Base-by-base conservation (phyloP, 139 green algal species). In the Chlamydomonas schloesseri region DNA sequence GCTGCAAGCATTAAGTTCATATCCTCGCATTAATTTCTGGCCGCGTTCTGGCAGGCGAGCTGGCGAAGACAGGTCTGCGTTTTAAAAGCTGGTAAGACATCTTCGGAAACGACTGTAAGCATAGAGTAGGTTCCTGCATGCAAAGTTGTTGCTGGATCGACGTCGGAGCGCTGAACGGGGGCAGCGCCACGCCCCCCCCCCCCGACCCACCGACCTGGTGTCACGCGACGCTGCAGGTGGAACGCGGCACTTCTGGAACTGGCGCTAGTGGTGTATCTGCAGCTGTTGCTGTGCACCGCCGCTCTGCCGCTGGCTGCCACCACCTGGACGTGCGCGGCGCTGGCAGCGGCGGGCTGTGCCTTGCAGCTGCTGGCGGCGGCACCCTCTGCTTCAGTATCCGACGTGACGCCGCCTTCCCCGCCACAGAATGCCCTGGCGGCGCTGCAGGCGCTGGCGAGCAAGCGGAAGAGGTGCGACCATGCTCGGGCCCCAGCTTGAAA, bases 131-230 rank as follows among this genome's bases (percentile, higher is more conserved):
- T 9, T n/a, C 2, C 2, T 2, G 21, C 60, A 31, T 67, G 2
- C 42, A 8, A 5, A 50, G 42, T 50, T 50, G 42, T 8, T 13
- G 42, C 42, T 50, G 42, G 42, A 50, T 67, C 8, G 24, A 67
- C 60, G 31, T 1, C 1, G 31, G 36, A 1, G 53, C 2, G 37
- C 23, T 29, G 18, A 47, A 24, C 31, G 47, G 70, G 31, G 23
- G 23, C 9, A 33, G 62, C 24, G 37, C 68, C 46, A 72, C 70
- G n/a, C 78, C 76, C 65, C 21, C 74, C 91, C 29, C 36, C 26
- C 1, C 28, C 83, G 3, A 21, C 50, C 50, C 50, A 57, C 50
- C 11, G 11, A 57, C 50, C 50, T 11, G 50, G 50, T 14, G 11
- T 57, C 50, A 5, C 42, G 8, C 42, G 8, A 50, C 42, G 6